Base-by-base conservation (phyloP, 768 basidiomycete species). In the Russula lepida region DNA sequence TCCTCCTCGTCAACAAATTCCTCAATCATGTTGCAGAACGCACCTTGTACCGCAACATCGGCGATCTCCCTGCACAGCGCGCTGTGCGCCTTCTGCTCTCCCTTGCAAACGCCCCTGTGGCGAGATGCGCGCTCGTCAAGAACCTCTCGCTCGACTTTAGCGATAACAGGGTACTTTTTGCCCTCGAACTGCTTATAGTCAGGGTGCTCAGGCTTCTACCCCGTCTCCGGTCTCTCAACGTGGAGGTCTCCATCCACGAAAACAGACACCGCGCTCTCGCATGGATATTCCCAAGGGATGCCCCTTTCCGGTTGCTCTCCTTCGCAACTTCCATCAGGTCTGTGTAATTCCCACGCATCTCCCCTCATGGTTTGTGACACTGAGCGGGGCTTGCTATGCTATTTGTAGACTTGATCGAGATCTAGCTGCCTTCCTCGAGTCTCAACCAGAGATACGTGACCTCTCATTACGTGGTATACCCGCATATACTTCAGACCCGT, bases 251-350 rank as follows among this genome's bases (percentile, higher is more conserved):
- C 6, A 13, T 37, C 30, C 41, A 56, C 17, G 60, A 56, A 37
- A 51, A 56, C 41, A 56, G 54, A 44, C 32, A 62, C 11, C 60
- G 48, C 33, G 67, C 81, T 67, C 17, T 64, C 4, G 59, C 44
- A 5, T 83, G 83, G 81, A 71, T 84, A 32, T 76, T 84, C 19
- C 64, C 48, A 67, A 73, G 6, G 72, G 70, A 7, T 76, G 76
- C 67, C 60, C 74, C 11, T 19, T 80, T 83, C 64, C 70, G 71
- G 6, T 75, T 87, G 32, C 65, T 68, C n/a, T 66, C 73, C 0
- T 76, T 86, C 65, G 75, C 79, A 11, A 84, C 83, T 0, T 82
- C 84, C 19, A 77, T 84, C 70, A 76, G 78, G n/a, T 84, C 78
- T 25, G 50, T 30, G 3, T 41, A 17, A 19, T 25, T 12, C n/a